Evolutionary conservation across 1,284 basidiomycete species (phyloP), one percentile per base, ranked within the genome.

Genomic region (Marasmius tenuissimus): DNA sequence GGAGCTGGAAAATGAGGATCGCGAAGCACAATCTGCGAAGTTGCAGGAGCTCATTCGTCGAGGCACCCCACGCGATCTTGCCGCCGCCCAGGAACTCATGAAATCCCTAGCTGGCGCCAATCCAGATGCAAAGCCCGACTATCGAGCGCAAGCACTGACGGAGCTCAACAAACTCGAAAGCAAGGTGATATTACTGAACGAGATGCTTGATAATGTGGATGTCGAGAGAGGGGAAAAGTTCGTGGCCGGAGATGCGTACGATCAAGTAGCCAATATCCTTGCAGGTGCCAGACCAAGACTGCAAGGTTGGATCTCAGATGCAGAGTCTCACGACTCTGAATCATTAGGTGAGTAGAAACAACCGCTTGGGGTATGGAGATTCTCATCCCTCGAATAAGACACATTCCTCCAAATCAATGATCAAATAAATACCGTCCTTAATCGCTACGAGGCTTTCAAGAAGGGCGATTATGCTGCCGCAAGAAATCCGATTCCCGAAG

Each of bases 241-340:
- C 67, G 91, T 85, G n/a, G 73, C 83, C 57, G 97, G 97, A 4
- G 97, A 99, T 74, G 96, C 89, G 2, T 99, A 98, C 71, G 93
- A 98, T 77, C 97, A 99, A 90, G 95, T 99, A 8, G 92, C 96
- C 0, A 78, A 84, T 0, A 90, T 97, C 54, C 85, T 98, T 48
- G 82, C 82, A 34, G 86, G 85, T 55, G 96, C 97, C 2, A 85
- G 97, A 61, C 97, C 97, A 0, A 96, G 94, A 75, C 87, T 99
- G 56, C 97, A 99, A 73, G 97, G 96, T 69, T 98, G 97, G 97
- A 94, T 99, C 65, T 92, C 91, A n/a, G 94, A 98, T 68, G 96
- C 93, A 1, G 92, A 89, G 73, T 81, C 81, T 40, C 86, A 83
- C 48, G 94, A 97, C 75, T 84, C 93, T 37, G 94, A 91, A 65